These are phyloP conservation scores for Jaltomata sinuosa DNA, from an alignment of 257 asterid genomes.

Conservation along the genomic window DNA sequence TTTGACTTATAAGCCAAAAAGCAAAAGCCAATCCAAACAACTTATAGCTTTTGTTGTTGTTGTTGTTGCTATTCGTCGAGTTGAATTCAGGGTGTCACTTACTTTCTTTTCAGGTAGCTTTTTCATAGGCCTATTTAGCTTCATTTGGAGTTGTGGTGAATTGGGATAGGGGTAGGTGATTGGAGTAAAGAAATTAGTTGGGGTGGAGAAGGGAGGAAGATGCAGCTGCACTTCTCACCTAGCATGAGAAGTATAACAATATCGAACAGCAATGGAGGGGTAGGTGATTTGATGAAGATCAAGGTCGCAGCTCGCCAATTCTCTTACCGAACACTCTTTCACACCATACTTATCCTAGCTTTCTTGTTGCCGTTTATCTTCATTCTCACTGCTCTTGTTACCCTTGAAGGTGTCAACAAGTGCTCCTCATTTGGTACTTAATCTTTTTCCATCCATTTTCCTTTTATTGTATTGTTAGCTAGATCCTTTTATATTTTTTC, in stretches of 20 bases:
- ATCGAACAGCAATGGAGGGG: constrained; percentile 53
- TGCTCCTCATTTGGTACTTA: constrained; percentile 84
- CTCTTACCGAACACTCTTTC: constrained; percentile 77
- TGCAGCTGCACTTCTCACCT: constrained; percentile 99
- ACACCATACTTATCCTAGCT: constrained; percentile 71
- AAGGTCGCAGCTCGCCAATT: constrained; percentile 84
- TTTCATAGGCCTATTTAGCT: not conserved
- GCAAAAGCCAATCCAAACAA: no score
- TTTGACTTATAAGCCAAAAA: no score
- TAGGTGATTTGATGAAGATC: constrained; percentile 89
- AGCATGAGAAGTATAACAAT: constrained; percentile 99
- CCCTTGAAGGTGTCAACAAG: constrained; percentile 99
- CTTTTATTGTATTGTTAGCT: not conserved
- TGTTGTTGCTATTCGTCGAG: not conserved
- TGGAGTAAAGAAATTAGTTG: not conserved
- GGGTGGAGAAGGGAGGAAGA: constrained; percentile 50
- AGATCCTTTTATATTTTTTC: not conserved
- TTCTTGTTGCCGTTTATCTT: constrained; percentile 89
- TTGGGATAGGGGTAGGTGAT: not conserved
- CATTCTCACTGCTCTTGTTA: constrained; percentile 86
- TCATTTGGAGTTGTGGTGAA: constrained; percentile 11
- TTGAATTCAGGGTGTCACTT: not conserved
- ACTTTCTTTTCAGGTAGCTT: not conserved
- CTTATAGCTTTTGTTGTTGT: no score
- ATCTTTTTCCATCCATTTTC: not conserved